Percentiles rank a stretch among this genome's conserved stretches.
Evolutionary conservation across 2,329 filamentous ascomycete species (phyloP).

Genomic region (Monilinia laxa): DNA sequence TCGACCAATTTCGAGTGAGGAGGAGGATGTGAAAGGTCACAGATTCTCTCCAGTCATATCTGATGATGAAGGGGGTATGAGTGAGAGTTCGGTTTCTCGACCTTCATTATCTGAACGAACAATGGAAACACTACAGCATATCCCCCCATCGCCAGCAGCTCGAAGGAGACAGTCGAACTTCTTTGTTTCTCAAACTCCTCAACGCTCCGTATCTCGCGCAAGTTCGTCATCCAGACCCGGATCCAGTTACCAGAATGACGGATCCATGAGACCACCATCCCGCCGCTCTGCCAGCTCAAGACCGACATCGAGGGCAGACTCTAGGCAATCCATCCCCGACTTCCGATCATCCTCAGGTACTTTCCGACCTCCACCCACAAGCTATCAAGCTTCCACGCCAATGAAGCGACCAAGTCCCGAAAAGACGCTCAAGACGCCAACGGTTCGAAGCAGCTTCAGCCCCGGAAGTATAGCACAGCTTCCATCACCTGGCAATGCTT

Average conservation of each 20-base stretch:
- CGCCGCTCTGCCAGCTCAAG: slow-evolving; percentile 53
- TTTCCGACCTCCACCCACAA: slow-evolving; percentile 46
- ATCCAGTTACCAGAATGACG: slow-evolving; percentile 63
- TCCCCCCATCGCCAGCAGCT: slow-evolving; percentile 75
- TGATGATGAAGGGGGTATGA: slow-evolving; percentile 16
- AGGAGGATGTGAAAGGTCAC: slow-evolving; percentile 24
- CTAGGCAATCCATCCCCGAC: slow-evolving; percentile 42
- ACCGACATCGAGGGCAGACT: slow-evolving; percentile 55
- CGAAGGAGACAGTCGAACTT: slow-evolving; percentile 69
- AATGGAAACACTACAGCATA: slow-evolving; percentile 75
- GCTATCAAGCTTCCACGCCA: slow-evolving; percentile 48
- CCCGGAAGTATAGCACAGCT: slow-evolving; percentile 37
- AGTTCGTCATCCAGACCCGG: slow-evolving; percentile 34
- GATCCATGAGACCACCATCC: slow-evolving; percentile 50
- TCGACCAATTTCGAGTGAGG: slow-evolving; percentile 18
- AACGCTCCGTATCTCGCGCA: slow-evolving; percentile 48
- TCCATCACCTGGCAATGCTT: slow-evolving; percentile 41
- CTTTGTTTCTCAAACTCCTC: slow-evolving; percentile 63
- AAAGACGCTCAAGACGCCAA: slow-evolving; percentile 43
- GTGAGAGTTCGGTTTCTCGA: slow-evolving; percentile 25
- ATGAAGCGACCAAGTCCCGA: slow-evolving; percentile 40
- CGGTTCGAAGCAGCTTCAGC: slow-evolving; percentile 30
- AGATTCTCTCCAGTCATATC: slow-evolving; percentile 17
- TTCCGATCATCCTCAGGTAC: slow-evolving; percentile 48
- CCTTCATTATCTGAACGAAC: slow-evolving; percentile 79